Percentiles rank a stretch among this genome's conserved stretches.
Conservation (phyloP, 2,329 filamentous ascomycete genomes). For the Alternaria rosae region DNA sequence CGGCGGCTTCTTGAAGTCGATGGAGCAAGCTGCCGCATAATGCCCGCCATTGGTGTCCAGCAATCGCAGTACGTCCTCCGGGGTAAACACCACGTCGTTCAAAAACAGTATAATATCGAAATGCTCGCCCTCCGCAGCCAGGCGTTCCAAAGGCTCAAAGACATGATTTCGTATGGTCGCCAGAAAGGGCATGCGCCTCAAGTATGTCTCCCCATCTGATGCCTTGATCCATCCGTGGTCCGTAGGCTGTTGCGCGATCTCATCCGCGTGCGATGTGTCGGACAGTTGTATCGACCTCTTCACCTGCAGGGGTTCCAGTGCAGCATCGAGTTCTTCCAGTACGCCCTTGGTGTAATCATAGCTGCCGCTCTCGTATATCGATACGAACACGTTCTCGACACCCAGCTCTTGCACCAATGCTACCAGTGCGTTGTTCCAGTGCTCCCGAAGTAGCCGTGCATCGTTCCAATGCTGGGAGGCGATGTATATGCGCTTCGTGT, state of each 20-base stretch:
- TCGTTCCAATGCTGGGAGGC: constrained; percentile 75
- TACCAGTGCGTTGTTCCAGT: constrained; percentile 70
- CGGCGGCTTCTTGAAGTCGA: constrained; percentile 65
- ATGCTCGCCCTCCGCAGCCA: constrained; percentile 56
- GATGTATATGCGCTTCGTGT: constrained; percentile 64
- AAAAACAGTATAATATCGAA: constrained; percentile 69
- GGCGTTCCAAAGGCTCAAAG: constrained; percentile 64
- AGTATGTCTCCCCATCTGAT: constrained; percentile 55
- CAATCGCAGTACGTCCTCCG: constrained; percentile 63
- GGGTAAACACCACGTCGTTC: constrained; percentile 69
- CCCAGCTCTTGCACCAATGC: constrained; percentile 66
- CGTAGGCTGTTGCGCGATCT: constrained; percentile 39
- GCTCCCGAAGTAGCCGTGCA: constrained; percentile 64
- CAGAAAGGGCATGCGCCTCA: constrained; percentile 74
- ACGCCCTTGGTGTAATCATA: constrained; percentile 72
- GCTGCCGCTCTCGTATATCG: constrained; percentile 73
- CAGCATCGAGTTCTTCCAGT: constrained; percentile 63
- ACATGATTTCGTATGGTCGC: constrained; percentile 69
- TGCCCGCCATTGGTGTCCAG: constrained; percentile 65
- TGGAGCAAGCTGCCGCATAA: constrained; percentile 68
- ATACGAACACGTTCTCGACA: constrained; percentile 70
- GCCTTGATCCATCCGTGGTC: constrained; percentile 69
- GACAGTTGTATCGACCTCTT: constrained; percentile 64
- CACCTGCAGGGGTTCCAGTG: constrained; percentile 63
- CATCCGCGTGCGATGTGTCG: constrained; percentile 57